These are phyloP conservation scores for Scolecobasidium constrictum DNA, from an alignment of 2,329 filamentous ascomycete genomes.

Conservation along the genomic window DNA sequence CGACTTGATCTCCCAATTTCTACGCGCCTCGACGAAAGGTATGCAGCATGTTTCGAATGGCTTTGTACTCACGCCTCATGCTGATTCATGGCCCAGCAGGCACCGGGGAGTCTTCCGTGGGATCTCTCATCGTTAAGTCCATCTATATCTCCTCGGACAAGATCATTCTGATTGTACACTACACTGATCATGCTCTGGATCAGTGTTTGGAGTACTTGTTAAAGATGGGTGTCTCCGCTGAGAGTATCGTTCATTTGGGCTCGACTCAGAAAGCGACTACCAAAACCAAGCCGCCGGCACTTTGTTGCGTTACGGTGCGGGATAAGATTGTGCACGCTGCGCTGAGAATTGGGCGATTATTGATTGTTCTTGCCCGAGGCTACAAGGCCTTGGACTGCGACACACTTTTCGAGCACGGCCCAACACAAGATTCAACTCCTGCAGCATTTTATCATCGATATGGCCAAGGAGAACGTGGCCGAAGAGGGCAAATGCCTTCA, in stretches of 20 bases:
- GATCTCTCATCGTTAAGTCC: conserved; percentile 48
- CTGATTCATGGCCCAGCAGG: conserved; percentile 65
- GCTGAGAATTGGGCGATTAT: too few species aligned
- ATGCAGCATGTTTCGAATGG: too few species aligned
- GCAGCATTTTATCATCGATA: conserved; percentile 7
- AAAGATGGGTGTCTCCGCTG: conserved; percentile 42
- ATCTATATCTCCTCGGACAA: conserved; percentile 39
- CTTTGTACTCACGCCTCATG: conserved; percentile 42
- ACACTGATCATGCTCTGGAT: conserved; percentile 46
- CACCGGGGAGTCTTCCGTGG: conserved; percentile 67
- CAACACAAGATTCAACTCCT: too few species aligned
- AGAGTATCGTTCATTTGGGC: conserved; percentile 51
- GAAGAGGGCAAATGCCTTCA: conserved; percentile 14
- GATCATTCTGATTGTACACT: conserved; percentile 53
- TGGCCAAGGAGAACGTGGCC: conserved; percentile 25
- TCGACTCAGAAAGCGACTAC: conserved; percentile 45
- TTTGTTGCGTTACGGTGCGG: too few species aligned
- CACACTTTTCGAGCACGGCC: conserved; percentile 17
- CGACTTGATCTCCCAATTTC: too few species aligned
- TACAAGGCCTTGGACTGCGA: too few species aligned
- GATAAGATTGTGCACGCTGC: too few species aligned
- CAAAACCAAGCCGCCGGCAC: conserved; percentile 36
- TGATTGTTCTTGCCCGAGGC: too few species aligned
- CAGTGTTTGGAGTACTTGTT: conserved; percentile 51
- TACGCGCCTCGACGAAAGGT: too few species aligned